phyloP scores from a whole-genome alignment of 371 early-diverging fungal species.

The Mucor saturninus region DNA sequence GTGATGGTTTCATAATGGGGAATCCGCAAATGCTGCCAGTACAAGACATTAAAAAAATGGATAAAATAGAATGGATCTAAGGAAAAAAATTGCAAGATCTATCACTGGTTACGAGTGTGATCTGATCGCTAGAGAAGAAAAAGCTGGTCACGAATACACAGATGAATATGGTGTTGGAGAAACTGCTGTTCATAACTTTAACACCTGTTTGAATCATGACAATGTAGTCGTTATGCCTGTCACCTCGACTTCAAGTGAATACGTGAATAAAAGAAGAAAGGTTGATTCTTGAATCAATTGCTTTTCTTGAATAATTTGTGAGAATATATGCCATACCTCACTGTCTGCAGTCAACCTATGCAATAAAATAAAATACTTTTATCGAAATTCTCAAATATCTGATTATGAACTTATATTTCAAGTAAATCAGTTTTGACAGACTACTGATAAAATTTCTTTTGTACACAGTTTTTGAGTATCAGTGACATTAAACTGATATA shows the following conservation, averaged over 20 bases:
- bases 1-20: slow-evolving; percentile 8
- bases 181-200: slow-evolving; percentile 16
- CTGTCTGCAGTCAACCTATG: no score
- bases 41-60: slow-evolving; percentile 13
- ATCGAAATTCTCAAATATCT: no score
- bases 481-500: no score
- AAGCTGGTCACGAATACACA: slow-evolving; percentile 12
- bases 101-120: not conserved
- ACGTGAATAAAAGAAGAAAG: slow-evolving; percentile 1
- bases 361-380: no score
- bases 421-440: no score
- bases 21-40: slow-evolving; percentile 10
- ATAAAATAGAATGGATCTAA: slow-evolving; percentile 16
- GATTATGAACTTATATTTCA: no score
- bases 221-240: slow-evolving; percentile 7
- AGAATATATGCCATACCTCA: no score
- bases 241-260: slow-evolving; percentile 12
- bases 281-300: no score
- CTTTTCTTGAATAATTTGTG: no score
- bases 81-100: slow-evolving; percentile 1
- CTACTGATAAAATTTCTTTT: no score
- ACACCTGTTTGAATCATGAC: slow-evolving; percentile 4
- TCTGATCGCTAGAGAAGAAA: slow-evolving; percentile 18
- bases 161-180: slow-evolving; percentile 17
- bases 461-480: no score